Percentiles rank a stretch among this genome's conserved stretches.
Evolutionary conservation across 1,284 basidiomycete species (phyloP).

Genomic region (Sparassis latifolia): DNA sequence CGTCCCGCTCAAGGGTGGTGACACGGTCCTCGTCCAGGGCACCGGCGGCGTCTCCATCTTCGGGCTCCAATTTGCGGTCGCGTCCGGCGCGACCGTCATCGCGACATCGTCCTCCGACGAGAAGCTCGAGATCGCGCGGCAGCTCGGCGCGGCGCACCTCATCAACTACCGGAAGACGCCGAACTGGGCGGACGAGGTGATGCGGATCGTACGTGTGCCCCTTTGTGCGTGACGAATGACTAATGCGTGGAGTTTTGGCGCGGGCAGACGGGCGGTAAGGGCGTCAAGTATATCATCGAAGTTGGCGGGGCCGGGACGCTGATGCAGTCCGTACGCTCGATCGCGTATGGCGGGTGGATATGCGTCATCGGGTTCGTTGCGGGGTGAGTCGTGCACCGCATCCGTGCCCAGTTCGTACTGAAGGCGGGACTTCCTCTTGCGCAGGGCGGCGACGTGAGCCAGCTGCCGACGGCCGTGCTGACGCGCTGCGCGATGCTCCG

Average conservation of each 20-base stretch:
- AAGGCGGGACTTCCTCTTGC: conserved; percentile 30
- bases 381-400: conserved; percentile 8
- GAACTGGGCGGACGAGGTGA: conserved; percentile 32
- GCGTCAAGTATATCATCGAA: conserved; percentile 37
- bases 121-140: conserved; percentile 25
- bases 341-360: conserved; percentile 31
- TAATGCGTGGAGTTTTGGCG: conserved; percentile 30
- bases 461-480: conserved; percentile 10
- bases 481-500: conserved; percentile 17
- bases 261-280: conserved; percentile 25
- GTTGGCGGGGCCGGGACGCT: conserved; percentile 34
- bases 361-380: conserved; percentile 33
- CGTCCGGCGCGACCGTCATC: conserved; percentile 31
- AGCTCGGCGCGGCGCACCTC: conserved; percentile 24
- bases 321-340: conserved; percentile 26
- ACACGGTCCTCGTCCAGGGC: conserved; percentile 26
- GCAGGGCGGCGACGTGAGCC: conserved; percentile 13
- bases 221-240: background rate
- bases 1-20: conserved; percentile 19
- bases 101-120: conserved; percentile 35
- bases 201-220: conserved; percentile 15
- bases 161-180: conserved; percentile 31
- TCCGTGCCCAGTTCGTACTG: background rate
- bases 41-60: conserved; percentile 33
- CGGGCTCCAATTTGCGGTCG: conserved; percentile 30